Evolutionary conservation across 2,329 filamentous ascomycete species (phyloP), one percentile per base, ranked within the genome.

Genomic region (Mariannaea sp.): DNA sequence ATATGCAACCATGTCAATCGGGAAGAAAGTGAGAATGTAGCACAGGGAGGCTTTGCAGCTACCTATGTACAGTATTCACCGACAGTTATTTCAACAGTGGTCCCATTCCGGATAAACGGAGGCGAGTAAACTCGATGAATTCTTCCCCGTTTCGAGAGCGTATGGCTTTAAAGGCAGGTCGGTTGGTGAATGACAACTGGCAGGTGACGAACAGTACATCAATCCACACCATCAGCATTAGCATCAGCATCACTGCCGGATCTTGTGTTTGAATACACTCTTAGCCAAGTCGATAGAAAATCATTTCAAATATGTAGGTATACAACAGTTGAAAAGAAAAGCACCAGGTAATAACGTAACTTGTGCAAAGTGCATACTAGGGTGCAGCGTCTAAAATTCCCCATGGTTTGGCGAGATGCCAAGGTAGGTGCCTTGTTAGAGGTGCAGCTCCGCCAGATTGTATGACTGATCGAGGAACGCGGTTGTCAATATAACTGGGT

Each of bases 221-320:
- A 39, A 49, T 56, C 12, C 7, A 7, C 26, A 29, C 12, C 7
- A 36, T 58, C 54, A 26, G 49, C 60, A 10, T 43, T 16, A 27
- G 57, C 52, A 24, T 49, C 60, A 9, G 43, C 45, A 19, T 39
- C 36, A 39, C 36, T 10, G 36, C 36, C 36, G 20, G 36, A 22
- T 24, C 36, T n/a, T 39, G 36, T 17, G 24, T 13, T 49, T 50
- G 33, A 67, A 67, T 48, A 73, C 67, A 8, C 66, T 65, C 56
- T 73, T 75, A 6, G 79, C 66, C 10, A 78, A 69, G n/a, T n/a
- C n/a, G n/a, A n/a, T n/a, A 13, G 70, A 68, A 27, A 79, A 68
- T 56, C 77, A 77, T 56, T 71, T 77, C 42, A 73, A 71, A 52
- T 81, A 82, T 10, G 76, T 75, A n/a, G n/a, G n/a, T n/a, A n/a